Evolutionary conservation across 2,329 filamentous ascomycete species (phyloP).

Genomic region (Colletotrichum zoysiae): DNA sequence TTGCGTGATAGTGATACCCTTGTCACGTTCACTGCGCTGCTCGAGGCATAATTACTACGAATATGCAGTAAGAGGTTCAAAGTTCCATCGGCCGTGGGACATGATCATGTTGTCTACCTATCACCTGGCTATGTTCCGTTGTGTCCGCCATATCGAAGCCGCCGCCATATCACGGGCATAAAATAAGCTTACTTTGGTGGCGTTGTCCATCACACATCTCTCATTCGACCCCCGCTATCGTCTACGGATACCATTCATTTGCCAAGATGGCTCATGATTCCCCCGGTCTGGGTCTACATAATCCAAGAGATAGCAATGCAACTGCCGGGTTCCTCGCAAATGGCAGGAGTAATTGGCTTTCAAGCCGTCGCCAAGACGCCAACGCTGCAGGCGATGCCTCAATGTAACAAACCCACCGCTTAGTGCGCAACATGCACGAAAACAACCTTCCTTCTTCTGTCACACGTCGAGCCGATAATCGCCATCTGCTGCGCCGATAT

Average conservation of each 20-base stretch:
- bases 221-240: not conserved
- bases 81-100: not conserved
- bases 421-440: constrained; percentile 2
- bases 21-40: not conserved
- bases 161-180: not conserved
- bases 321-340: constrained; percentile 12
- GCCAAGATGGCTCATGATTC: not conserved
- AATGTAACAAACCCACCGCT: constrained; percentile 24
- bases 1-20: constrained; percentile 19
- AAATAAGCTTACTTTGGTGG: constrained; percentile 27
- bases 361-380: constrained; percentile 33
- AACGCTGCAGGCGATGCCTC: constrained; percentile 20
- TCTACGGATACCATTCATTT: not conserved
- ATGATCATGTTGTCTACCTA: not conserved
- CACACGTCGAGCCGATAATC: constrained; percentile 16
- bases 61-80: not conserved
- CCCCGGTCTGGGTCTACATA: not conserved
- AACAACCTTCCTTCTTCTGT: constrained; percentile 39
- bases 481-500: not conserved
- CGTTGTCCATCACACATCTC: not conserved
- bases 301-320: not conserved
- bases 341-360: constrained; percentile 5
- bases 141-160: not conserved
- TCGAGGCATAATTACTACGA: not conserved
- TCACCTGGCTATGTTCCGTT: not conserved